Conservation (phyloP, 176 grass and related monocot genomes). For the Zea luxurians region DNA sequence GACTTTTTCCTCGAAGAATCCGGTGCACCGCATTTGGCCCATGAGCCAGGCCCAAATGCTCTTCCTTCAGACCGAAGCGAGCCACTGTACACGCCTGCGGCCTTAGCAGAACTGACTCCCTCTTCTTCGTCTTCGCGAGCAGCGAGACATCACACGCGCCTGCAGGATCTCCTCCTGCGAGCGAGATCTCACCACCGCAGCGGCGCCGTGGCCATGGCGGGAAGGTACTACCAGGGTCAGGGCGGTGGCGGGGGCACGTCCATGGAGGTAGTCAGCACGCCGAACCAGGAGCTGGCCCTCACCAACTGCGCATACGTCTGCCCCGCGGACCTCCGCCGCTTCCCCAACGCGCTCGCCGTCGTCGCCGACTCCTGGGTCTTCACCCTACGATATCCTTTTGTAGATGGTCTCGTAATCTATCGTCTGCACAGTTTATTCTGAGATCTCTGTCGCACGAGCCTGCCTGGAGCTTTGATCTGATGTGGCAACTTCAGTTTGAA, state of each 20-base stretch:
- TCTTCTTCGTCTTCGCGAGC: background rate
- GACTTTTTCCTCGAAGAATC: no score
- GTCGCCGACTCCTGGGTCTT: constrained; percentile 80
- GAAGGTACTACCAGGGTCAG: constrained; percentile 39
- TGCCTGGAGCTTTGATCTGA: constrained; percentile 20
- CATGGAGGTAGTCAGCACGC: constrained; percentile 76
- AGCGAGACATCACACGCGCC: background rate
- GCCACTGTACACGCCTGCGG: background rate
- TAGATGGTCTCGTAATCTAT: constrained; percentile 3
- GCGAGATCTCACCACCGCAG: constrained; percentile 42
- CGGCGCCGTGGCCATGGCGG: constrained; percentile 48
- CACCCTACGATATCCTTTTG: constrained; percentile 96
- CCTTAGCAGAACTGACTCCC: background rate
- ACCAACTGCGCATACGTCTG: constrained; percentile 85
- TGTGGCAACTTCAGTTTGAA: constrained; percentile 11
- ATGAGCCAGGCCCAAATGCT: background rate
- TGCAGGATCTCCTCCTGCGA: constrained; percentile 34
- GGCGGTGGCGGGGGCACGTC: constrained; percentile 15
- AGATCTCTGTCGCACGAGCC: constrained; percentile 25
- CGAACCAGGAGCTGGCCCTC: constrained; percentile 85
- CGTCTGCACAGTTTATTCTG: background rate
- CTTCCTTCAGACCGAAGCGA: constrained; percentile 31
- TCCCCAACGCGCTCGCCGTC: constrained; percentile 52
- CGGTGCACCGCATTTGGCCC: background rate
- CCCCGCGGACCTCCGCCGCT: constrained; percentile 59